Evolutionary conservation across 73 alveolate genomes (phyloP).

Genomic region (Stentor roeselii): DNA sequence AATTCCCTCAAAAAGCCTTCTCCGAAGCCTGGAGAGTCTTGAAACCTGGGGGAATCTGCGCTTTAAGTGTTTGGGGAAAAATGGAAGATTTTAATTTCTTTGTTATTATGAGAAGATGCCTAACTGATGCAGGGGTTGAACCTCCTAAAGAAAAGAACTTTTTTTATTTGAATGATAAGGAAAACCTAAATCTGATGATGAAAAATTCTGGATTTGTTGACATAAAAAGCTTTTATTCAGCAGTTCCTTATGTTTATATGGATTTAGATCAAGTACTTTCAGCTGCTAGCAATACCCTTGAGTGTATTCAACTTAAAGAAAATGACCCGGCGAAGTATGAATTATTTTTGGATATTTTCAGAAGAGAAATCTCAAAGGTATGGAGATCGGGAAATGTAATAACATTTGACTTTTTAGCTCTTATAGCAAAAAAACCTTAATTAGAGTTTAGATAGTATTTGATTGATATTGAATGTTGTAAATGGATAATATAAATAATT

Average conservation of each 20-base stretch:
- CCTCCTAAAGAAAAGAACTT: conserved; percentile 8
- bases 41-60: conserved; percentile 48
- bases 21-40: conserved; percentile 59
- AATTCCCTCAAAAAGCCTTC: conserved; percentile 40
- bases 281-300: neutral
- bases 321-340: neutral
- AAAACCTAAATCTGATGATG: conserved; percentile 15
- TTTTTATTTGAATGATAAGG: conserved; percentile 31
- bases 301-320: neutral
- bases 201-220: conserved; percentile 32
- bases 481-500: too few species aligned
- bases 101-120: neutral
- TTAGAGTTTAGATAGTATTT: too few species aligned
- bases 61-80: conserved; percentile 69
- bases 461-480: too few species aligned
- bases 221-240: neutral
- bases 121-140: neutral
- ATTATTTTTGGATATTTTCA: neutral
- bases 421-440: neutral
- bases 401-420: neutral
- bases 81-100: conserved; percentile 36
- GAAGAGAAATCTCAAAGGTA: neutral
- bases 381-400: neutral
- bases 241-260: neutral
- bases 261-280: neutral